Base-by-base conservation (phyloP, 2,329 filamentous ascomycete species). In the Arthrobotrys musiformis region DNA sequence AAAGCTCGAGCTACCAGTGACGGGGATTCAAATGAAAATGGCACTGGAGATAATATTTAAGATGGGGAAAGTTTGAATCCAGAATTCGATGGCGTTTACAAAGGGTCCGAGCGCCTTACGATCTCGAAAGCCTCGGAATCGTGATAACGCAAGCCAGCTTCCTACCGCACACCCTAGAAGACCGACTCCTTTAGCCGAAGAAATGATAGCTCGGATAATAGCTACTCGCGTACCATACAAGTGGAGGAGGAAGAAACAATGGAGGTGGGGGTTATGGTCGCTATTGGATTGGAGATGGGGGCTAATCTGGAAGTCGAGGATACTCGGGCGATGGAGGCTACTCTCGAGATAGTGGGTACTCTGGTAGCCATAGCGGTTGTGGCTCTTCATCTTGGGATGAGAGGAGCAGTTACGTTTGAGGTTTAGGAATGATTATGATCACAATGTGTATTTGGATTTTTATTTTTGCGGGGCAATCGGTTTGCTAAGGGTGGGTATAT, bases 341-440 rank as follows among this genome's bases (percentile, higher is more conserved):
- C 26, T 63, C 33, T 8, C 24, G 24, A 17, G 60, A 30, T 7
- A 30, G 60, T 50, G 42, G 60, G 1, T 64, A 50, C 5, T 46
- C 42, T 13, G 42, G 28, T 4, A 28, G 28, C n/a, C n/a, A n/a
- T 24, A 7, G 13, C 15, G 37, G 17, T 30, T 26, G 50, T 8
- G 50, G 50, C 28, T 54, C 50, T 54, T 54, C 50, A 11, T 54
- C 50, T 33, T 54, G 50, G 50, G 50, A 54, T 54, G 33, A 54
- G 28, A 19, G 15, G 40, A 8, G 11, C 15, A 13, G 17, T n/a
- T 48, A n/a, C n/a, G n/a, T n/a, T n/a, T n/a, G n/a, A n/a, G n/a
- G n/a, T n/a, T n/a, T n/a, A n/a, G n/a, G n/a, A n/a, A n/a, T n/a
- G n/a, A n/a, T n/a, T n/a, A n/a, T n/a, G n/a, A n/a, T n/a, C n/a